phyloP scores from a whole-genome alignment of 257 asterid genomes.

The Lavandula angustifolia region DNA sequence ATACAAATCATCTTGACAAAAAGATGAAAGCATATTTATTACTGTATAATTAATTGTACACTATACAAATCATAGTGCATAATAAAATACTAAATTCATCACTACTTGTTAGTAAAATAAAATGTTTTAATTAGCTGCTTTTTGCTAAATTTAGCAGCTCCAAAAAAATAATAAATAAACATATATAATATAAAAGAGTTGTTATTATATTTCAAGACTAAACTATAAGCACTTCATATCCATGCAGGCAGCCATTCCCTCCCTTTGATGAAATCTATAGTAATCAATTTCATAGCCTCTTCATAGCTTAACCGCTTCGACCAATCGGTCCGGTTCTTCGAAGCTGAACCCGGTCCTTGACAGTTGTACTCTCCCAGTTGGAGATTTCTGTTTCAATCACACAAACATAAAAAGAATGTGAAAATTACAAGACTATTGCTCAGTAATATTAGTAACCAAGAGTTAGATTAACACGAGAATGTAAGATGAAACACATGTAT shows the following conservation, averaged over 20 bases:
- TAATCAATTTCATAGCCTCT: constrained; percentile 52
- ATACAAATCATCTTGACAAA: no score
- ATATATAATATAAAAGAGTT: no score
- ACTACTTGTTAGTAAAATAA: neutral
- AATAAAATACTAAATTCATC: neutral
- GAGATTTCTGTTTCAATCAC: constrained; percentile 44
- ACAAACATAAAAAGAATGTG: neutral
- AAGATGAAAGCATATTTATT: neutral
- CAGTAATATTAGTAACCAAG: no score
- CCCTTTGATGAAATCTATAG: constrained; percentile 65
- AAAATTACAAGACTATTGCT: no score
- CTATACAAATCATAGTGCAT: neutral
- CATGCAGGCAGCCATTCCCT: constrained; percentile 75
- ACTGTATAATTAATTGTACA: neutral
- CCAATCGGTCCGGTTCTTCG: constrained; percentile 59
- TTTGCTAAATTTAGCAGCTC: neutral
- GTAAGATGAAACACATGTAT: neutral
- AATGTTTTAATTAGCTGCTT: neutral
- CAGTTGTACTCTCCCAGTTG: constrained; percentile 72
- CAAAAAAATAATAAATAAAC: neutral
- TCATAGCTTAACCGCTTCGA: constrained; percentile 62
- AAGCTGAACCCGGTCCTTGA: constrained; percentile 68
- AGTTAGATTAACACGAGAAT: no score
- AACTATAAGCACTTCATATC: constrained; percentile 28
- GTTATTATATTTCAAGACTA: no score